These are phyloP conservation scores for Plantago coronopus DNA, from an alignment of 305 asterid genomes.

Conservation along the genomic window DNA sequence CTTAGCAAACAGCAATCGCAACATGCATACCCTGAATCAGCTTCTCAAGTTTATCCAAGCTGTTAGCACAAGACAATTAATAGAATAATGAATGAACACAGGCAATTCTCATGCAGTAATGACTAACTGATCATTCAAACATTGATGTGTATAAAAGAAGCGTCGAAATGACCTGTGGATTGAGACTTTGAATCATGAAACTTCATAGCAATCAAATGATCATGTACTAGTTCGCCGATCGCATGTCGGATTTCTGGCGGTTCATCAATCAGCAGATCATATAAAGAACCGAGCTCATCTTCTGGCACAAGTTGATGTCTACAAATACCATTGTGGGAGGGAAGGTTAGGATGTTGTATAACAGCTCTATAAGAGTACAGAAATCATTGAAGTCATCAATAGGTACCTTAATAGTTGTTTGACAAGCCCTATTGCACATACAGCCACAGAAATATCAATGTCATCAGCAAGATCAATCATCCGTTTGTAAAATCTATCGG, in stretches of 20 bases:
- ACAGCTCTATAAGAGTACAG: conserved; percentile 18
- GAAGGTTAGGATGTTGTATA: conserved; percentile 15
- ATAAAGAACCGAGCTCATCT: conserved; percentile 90
- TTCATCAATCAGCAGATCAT: conserved; percentile 88
- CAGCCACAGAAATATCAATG: conserved; percentile 93
- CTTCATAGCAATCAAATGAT: conserved; percentile 94
- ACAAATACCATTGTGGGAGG: conserved; percentile 30
- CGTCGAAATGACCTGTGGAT: conserved; percentile 55
- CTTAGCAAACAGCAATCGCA: too few relatives aligned
- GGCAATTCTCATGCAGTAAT: too few relatives aligned
- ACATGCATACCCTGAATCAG: too few relatives aligned
- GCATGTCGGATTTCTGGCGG: conserved; percentile 96
- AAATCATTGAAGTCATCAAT: conserved; percentile 1
- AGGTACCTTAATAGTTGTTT: conserved; percentile 82
- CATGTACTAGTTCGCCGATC: conserved; percentile 87
- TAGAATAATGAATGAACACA: too few relatives aligned
- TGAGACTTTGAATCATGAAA: conserved; percentile 71
- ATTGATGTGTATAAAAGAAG: conserved; percentile 21
- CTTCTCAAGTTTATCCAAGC: too few relatives aligned
- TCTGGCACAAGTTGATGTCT: conserved; percentile 97
- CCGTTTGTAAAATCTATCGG: conserved; percentile 81
- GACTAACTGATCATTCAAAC: background rate
- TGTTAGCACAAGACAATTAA: too few relatives aligned
- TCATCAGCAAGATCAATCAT: conserved; percentile 99
- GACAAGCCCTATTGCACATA: conserved; percentile 96